Conservation (phyloP, 2,329 filamentous ascomycete genomes). For the Pestalotiopsis sp. region DNA sequence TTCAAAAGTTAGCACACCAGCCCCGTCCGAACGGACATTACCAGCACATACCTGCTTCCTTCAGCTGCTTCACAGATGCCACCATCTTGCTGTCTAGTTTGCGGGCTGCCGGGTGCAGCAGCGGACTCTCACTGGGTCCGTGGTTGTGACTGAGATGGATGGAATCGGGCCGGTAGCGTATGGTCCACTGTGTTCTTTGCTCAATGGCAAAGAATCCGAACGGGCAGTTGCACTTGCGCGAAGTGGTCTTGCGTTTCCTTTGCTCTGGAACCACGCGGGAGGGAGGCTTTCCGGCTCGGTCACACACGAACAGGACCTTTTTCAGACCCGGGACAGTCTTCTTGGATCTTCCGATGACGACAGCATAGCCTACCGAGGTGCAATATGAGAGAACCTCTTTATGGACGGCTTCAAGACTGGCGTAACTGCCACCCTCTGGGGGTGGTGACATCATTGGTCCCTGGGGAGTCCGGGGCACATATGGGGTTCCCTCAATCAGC, state of each 20-base stretch:
- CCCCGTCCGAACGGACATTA: background rate
- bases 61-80: conserved; percentile 66
- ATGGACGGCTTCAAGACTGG: conserved; percentile 66
- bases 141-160: conserved; percentile 65
- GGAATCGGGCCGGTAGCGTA: conserved; percentile 64
- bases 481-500: conserved; percentile 51
- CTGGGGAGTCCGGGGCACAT: conserved; percentile 56
- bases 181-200: conserved; percentile 68
- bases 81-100: conserved; percentile 71
- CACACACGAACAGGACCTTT: conserved; percentile 69
- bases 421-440: conserved; percentile 65
- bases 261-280: conserved; percentile 65
- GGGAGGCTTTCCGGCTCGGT: conserved; percentile 65
- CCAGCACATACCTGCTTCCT: conserved; percentile 62
- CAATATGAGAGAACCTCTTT: conserved; percentile 67
- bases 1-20: conserved; percentile 33
- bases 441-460: conserved; percentile 64
- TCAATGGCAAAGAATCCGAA: conserved; percentile 74
- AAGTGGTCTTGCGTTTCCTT: conserved; percentile 67
- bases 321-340: conserved; percentile 69
- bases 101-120: conserved; percentile 66
- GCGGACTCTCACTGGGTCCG: conserved; percentile 66
- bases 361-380: conserved; percentile 68
- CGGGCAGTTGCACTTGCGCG: conserved; percentile 69
- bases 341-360: conserved; percentile 69